Evolutionary conservation across 148 eudicot species (phyloP).

Genomic region (Rheum nobile): DNA sequence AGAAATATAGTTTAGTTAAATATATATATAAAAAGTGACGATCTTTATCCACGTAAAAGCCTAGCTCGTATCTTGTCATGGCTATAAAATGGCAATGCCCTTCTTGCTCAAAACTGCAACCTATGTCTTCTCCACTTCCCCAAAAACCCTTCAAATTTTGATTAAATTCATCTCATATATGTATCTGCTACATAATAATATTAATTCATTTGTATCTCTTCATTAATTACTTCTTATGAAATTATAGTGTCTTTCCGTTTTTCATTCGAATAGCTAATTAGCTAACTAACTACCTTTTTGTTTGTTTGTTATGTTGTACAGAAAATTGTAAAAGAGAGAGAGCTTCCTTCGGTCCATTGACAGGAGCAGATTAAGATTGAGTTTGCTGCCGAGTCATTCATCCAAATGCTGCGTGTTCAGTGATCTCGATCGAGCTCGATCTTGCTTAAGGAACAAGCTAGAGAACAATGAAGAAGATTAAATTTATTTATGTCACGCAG

Average conservation of each 20-base stretch:
- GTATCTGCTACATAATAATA: too few relatives aligned
- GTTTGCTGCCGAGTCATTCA: constrained; percentile 97
- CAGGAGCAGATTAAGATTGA: constrained; percentile 44
- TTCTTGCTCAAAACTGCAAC: too few relatives aligned
- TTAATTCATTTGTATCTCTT: too few relatives aligned
- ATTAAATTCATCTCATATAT: neutral
- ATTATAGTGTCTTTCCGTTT: too few relatives aligned
- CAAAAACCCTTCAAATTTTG: neutral
- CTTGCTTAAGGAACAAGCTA: neutral
- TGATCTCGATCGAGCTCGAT: neutral
- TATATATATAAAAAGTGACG: too few relatives aligned
- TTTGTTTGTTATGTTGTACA: neutral
- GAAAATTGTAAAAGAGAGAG: constrained; percentile 20
- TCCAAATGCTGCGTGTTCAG: constrained; percentile 54
- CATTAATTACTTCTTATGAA: too few relatives aligned
- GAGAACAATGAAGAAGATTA: neutral
- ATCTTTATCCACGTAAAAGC: too few relatives aligned
- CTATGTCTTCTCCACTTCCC: neutral
- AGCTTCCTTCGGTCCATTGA: constrained; percentile 96
- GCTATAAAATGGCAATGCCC: too few relatives aligned
- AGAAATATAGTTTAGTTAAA: too few relatives aligned
- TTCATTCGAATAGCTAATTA: too few relatives aligned
- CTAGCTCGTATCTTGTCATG: too few relatives aligned
- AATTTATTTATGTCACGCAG: constrained; percentile 7
- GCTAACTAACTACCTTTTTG: too few relatives aligned